Percentiles rank a stretch among this genome's conserved stretches.
phyloP scores from a whole-genome alignment of 2,329 filamentous ascomycete species.

The Claviceps paspali region DNA sequence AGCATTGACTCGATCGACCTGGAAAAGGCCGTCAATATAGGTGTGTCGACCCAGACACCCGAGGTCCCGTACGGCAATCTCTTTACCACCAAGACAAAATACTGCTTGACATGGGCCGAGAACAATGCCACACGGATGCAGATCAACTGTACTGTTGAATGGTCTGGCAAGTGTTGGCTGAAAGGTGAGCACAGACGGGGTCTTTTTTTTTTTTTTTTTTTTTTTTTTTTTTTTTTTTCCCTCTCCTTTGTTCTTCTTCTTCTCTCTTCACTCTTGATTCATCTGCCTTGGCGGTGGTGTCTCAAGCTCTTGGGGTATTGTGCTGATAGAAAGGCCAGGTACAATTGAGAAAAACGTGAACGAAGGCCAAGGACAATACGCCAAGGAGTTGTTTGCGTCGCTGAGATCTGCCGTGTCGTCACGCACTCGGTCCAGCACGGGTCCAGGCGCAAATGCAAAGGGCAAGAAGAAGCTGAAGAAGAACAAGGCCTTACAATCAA shows the following conservation, averaged over 20 bases:
- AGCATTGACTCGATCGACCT: slow-evolving; percentile 72
- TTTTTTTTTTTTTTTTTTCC: not conserved
- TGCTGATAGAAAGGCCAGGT: slow-evolving; percentile 31
- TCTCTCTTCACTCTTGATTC: too few relatives aligned
- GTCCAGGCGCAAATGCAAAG: slow-evolving; percentile 32
- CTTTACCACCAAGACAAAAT: slow-evolving; percentile 84
- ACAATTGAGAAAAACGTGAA: slow-evolving; percentile 93
- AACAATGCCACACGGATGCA: slow-evolving; percentile 73
- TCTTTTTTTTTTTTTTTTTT: too few relatives aligned
- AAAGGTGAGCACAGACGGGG: slow-evolving; percentile 54
- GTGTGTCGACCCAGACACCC: slow-evolving; percentile 72
- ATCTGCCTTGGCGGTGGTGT: slow-evolving; percentile 17
- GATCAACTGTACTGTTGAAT: slow-evolving; percentile 83
- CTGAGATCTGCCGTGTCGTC: slow-evolving; percentile 59
- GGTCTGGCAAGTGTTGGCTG: slow-evolving; percentile 96
- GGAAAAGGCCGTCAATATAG: slow-evolving; percentile 74
- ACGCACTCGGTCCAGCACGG: slow-evolving; percentile 36
- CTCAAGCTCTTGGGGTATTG: too few relatives aligned
- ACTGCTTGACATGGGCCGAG: slow-evolving; percentile 85
- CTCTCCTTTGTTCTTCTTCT: too few relatives aligned
- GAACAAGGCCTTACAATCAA: slow-evolving; percentile 30
- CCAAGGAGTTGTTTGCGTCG: slow-evolving; percentile 61
- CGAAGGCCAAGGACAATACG: slow-evolving; percentile 74
- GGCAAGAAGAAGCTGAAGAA: slow-evolving; percentile 48
- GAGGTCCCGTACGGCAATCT: slow-evolving; percentile 91